A percentile compares a stretch with the other conserved stretches of the same genome.
Evolutionary conservation across 2,329 filamentous ascomycete genomes (phyloP).

Genomic region (Graphilbum sp.): DNA sequence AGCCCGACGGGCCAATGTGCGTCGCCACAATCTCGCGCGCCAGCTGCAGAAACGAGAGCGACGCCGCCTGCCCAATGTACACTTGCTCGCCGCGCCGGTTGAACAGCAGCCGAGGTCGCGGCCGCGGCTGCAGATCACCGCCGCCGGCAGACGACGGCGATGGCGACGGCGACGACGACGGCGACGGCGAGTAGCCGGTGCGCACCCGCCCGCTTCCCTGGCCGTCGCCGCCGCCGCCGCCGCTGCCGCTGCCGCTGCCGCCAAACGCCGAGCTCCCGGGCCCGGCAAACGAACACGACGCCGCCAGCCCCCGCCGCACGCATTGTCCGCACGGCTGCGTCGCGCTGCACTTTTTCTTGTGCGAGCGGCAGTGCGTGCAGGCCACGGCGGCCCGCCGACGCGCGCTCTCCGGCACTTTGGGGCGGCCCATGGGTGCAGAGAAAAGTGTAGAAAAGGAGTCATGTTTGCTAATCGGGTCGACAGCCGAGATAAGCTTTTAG

Average conservation of each 20-base stretch:
- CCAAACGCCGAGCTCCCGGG: too few species aligned
- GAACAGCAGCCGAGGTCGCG: neutral
- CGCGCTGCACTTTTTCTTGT: conserved; percentile 7
- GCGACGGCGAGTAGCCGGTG: neutral
- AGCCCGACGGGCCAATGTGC: conserved; percentile 7
- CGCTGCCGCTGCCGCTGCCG: too few species aligned
- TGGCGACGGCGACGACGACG: neutral
- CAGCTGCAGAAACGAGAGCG: conserved; percentile 8
- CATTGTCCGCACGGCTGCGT: conserved; percentile 5
- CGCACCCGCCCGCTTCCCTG: too few species aligned
- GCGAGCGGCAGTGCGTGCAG: conserved; percentile 4
- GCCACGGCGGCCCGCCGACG: conserved; percentile 5
- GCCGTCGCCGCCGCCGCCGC: too few species aligned
- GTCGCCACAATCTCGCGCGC: conserved; percentile 4
- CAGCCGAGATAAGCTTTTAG: too few species aligned
- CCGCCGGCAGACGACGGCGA: neutral
- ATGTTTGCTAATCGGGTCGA: too few species aligned
- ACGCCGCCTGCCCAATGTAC: conserved; percentile 7
- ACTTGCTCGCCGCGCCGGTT: neutral
- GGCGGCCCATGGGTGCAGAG: conserved; percentile 4
- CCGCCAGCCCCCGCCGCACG: conserved; percentile 1
- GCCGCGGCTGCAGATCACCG: neutral
- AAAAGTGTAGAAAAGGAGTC: too few species aligned
- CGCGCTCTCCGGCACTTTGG: conserved; percentile 1
- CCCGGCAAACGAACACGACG: neutral